These are phyloP conservation scores for Kwoniella botswanensis DNA, from an alignment of 768 basidiomycete species.

Conservation along the genomic window DNA sequence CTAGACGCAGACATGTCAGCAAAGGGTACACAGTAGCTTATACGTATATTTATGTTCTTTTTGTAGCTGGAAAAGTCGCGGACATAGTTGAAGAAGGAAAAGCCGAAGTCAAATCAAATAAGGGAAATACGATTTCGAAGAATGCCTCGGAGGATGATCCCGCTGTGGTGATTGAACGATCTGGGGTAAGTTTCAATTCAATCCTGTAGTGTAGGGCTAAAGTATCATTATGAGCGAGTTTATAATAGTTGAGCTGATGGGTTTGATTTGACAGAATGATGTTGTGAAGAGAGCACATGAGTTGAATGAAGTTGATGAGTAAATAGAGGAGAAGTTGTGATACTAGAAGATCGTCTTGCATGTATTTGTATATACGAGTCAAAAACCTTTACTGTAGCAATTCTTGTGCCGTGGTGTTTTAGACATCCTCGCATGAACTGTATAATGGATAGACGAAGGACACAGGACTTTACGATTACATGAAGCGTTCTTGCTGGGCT, in stretches of 20 bases:
- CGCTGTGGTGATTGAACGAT: slow-evolving; percentile 62
- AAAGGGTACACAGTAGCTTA: too few relatives aligned
- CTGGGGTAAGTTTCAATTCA: slow-evolving; percentile 59
- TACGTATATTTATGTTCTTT: too few relatives aligned
- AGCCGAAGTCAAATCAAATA: slow-evolving; percentile 62
- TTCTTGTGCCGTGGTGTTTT: too few relatives aligned
- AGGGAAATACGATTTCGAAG: slow-evolving; percentile 63
- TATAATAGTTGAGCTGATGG: not conserved
- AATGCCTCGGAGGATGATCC: slow-evolving; percentile 63
- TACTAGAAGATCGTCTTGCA: too few relatives aligned
- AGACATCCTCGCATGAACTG: too few relatives aligned
- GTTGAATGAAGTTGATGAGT: slow-evolving; percentile 61
- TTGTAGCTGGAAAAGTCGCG: slow-evolving; percentile 59
- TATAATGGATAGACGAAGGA: too few relatives aligned
- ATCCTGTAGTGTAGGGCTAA: not conserved
- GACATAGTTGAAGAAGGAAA: slow-evolving; percentile 62
- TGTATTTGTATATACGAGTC: too few relatives aligned
- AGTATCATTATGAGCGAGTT: not conserved
- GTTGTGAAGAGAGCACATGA: slow-evolving; percentile 66
- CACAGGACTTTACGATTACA: too few relatives aligned
- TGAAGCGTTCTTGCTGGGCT: too few relatives aligned
- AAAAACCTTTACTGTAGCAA: too few relatives aligned
- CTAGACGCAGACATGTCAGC: too few relatives aligned
- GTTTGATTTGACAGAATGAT: slow-evolving; percentile 59
- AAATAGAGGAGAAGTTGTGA: not conserved